Conservation (phyloP, 148 eudicot genomes). For the Arbutus unedo region DNA sequence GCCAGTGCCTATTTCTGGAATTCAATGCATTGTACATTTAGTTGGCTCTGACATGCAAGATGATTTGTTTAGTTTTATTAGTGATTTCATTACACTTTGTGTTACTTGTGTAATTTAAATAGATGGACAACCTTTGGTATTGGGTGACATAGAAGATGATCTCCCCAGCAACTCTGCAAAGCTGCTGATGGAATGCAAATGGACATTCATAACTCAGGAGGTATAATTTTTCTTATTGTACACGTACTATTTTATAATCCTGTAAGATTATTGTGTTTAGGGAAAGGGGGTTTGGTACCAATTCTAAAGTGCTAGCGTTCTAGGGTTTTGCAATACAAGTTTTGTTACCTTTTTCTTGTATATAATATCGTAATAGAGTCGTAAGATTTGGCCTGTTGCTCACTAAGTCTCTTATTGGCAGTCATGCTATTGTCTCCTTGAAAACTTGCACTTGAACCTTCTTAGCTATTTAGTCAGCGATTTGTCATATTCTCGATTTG, state of each 20-base stretch:
- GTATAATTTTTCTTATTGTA: slow-evolving; percentile 24
- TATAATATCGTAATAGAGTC: background rate
- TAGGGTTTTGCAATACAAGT: background rate
- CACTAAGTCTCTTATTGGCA: background rate
- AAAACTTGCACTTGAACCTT: background rate
- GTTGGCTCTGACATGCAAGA: background rate
- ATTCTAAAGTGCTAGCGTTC: background rate
- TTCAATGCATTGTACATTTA: background rate
- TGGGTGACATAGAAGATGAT: slow-evolving; percentile 67
- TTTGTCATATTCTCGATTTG: background rate
- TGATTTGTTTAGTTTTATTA: background rate
- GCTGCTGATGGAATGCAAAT: slow-evolving; percentile 42
- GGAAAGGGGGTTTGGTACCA: background rate
- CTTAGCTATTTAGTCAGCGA: background rate
- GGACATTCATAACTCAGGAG: slow-evolving; percentile 68
- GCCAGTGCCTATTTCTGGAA: background rate
- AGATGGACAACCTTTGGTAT: slow-evolving; percentile 75
- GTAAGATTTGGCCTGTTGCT: background rate
- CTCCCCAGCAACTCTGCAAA: slow-evolving; percentile 42
- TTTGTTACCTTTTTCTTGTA: background rate
- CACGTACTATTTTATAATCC: background rate
- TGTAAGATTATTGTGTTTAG: background rate
- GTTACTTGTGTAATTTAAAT: slow-evolving; percentile 17
- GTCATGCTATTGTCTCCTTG: slow-evolving; percentile 8
- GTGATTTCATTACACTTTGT: background rate